Conservation (phyloP, 768 basidiomycete species). For the Serendipita sp. region DNA sequence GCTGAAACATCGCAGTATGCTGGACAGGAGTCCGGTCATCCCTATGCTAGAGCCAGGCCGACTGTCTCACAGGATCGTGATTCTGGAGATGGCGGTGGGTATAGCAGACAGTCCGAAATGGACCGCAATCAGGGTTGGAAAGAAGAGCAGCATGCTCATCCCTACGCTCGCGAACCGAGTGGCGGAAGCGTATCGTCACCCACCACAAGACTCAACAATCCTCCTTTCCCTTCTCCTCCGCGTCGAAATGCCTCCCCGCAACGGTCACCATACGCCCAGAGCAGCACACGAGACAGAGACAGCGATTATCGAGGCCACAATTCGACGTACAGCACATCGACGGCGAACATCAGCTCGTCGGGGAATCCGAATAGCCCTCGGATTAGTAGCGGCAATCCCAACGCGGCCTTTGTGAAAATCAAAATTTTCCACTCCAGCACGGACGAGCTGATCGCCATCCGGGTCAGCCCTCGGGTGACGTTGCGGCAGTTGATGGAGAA, state of each 20-base stretch:
- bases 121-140: neutral
- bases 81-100: neutral
- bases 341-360: neutral
- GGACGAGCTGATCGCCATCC: slow-evolving; percentile 92
- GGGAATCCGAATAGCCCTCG: slow-evolving; percentile 40
- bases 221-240: neutral
- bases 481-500: slow-evolving; percentile 81
- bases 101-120: neutral
- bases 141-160: neutral
- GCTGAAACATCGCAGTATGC: neutral
- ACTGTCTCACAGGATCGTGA: neutral
- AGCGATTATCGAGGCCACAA: neutral
- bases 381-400: slow-evolving; percentile 62
- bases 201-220: neutral
- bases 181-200: neutral
- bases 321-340: neutral
- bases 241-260: neutral
- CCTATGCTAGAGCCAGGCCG: neutral
- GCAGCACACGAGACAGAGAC: neutral
- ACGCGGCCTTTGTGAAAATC: slow-evolving; percentile 90
- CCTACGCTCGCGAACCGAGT: neutral
- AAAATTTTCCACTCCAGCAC: slow-evolving; percentile 91
- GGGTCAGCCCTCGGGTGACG: slow-evolving; percentile 85
- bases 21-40: neutral
- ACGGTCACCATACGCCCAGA: neutral